Base-by-base conservation (phyloP, 192 early-diverging fungal genomes). In the Linnemannia hyalina region DNA sequence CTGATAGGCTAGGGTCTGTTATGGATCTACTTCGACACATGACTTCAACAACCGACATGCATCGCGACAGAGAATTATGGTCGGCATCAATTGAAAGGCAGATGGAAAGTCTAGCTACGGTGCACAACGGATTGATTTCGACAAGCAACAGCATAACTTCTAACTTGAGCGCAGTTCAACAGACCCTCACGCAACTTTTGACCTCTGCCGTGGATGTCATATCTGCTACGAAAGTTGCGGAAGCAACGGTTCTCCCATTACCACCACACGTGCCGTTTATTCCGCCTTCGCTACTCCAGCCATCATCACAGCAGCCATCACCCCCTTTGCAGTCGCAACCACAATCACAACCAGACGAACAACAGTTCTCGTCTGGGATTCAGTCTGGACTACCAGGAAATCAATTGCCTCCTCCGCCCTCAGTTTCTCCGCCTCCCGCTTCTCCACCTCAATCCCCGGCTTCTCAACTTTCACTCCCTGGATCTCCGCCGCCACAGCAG, bases 41-140 rank as follows among this genome's bases (percentile, higher is more conserved):
- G 5, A 44, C 75, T 22, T 35, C 75, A 18, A 36, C 46, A 69
- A 23, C 74, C 40, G 63, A 68, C 9, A 77, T 77, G 65, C n/a
- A 77, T 15, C 75, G 75, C 63, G 65, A 77, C 40, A 65, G 41
- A 9, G 46, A 68, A 29, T 1, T 77, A 35, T 68, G 75, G 75
- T 49, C 75, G 5, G 36, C 57, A 29, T 46, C 65, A 69, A 69
- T 77, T 23, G 36, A 0, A 49, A 2, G 65, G 42, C 75, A 77
- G 9, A 23, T 77, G 41, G 42, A 65, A 42, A 65, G 69, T 41
- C 6, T 77, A 5, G 63, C 29, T 5, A 36, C 75, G n/a, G 26
- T 76, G 63, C 75, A 46, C 41, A 68, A 76, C 10, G 60, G 42
- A 11, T 16, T 76, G 60, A 76, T 76, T 46, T 22, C 75, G n/a